These are phyloP conservation scores for Sordaria brevicollis DNA, from an alignment of 495 filamentous ascomycete genomes.

Conservation along the genomic window DNA sequence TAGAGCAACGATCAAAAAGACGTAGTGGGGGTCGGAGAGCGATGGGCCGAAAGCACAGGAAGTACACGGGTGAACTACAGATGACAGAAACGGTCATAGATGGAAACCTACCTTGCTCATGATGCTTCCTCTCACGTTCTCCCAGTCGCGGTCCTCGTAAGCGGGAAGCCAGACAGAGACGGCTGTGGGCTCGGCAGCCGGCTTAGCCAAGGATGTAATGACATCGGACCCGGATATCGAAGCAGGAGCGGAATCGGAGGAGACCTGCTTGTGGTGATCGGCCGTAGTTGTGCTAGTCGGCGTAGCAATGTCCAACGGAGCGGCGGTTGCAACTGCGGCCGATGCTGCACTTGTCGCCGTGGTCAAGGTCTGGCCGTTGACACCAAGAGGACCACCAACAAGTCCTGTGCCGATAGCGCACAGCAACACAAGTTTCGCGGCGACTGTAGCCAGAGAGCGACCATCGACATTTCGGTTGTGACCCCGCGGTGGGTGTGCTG, in stretches of 20 bases:
- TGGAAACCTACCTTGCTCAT: slow-evolving; percentile 21
- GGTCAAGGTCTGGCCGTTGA: background rate
- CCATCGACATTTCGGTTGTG: background rate
- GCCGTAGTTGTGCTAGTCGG: background rate
- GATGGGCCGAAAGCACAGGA: background rate
- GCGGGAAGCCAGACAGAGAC: slow-evolving; percentile 28
- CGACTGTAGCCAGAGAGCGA: background rate
- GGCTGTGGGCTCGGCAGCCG: slow-evolving; percentile 10
- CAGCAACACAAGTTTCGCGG: background rate
- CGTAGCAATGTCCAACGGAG: background rate
- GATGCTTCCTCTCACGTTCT: slow-evolving; percentile 24
- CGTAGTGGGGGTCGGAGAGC: background rate
- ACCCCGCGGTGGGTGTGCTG: background rate
- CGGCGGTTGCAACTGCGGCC: background rate
- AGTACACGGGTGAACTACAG: background rate
- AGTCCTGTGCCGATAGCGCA: background rate
- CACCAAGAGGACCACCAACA: background rate
- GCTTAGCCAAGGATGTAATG: background rate
- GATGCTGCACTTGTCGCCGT: background rate
- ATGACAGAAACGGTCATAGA: too few relatives aligned
- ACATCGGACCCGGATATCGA: background rate
- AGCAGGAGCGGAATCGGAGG: background rate
- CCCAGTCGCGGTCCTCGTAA: slow-evolving; percentile 20
- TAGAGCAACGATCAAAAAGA: background rate
- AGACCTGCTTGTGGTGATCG: background rate